Conservation (phyloP, 176 grass and related monocot species). For the Phragmites australis region DNA sequence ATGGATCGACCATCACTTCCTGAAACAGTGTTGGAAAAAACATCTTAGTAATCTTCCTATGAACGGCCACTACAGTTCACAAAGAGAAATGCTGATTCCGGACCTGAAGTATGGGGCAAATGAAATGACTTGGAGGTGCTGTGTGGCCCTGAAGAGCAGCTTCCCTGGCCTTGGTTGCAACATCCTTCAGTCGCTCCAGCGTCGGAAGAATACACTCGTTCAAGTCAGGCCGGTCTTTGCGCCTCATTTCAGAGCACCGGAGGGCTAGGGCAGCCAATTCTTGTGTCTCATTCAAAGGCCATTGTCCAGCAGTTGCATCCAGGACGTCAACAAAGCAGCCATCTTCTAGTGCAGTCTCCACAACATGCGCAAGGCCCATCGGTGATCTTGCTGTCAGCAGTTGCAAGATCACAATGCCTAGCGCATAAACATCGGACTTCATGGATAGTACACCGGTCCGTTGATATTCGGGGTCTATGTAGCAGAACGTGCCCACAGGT, state of each 20-base stretch:
- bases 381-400: conserved; percentile 62
- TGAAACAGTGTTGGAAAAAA: conserved; percentile 16
- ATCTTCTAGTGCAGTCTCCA: conserved; percentile 64
- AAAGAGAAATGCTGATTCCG: not conserved
- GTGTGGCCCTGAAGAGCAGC: conserved; percentile 1
- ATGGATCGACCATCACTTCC: conserved; percentile 74
- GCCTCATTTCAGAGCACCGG: conserved; percentile 66
- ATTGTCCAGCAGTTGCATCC: conserved; percentile 64
- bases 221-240: conserved; percentile 64
- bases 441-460: conserved; percentile 59
- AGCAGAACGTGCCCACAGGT: conserved; percentile 92
- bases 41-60: not conserved
- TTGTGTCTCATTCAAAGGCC: conserved; percentile 54
- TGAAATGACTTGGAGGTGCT: conserved; percentile 62
- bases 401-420: conserved; percentile 76
- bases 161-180: conserved; percentile 41
- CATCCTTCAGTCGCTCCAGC: conserved; percentile 59
- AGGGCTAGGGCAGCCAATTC: conserved; percentile 64
- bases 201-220: conserved; percentile 49
- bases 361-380: conserved; percentile 54
- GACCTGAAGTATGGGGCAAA: conserved; percentile 90
- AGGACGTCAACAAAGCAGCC: conserved; percentile 49
- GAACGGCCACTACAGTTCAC: not conserved
- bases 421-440: conserved; percentile 72
- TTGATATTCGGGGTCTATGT: conserved; percentile 95